phyloP scores from a whole-genome alignment of 2,329 filamentous ascomycete species.

The Cladosporium cucumerinum region DNA sequence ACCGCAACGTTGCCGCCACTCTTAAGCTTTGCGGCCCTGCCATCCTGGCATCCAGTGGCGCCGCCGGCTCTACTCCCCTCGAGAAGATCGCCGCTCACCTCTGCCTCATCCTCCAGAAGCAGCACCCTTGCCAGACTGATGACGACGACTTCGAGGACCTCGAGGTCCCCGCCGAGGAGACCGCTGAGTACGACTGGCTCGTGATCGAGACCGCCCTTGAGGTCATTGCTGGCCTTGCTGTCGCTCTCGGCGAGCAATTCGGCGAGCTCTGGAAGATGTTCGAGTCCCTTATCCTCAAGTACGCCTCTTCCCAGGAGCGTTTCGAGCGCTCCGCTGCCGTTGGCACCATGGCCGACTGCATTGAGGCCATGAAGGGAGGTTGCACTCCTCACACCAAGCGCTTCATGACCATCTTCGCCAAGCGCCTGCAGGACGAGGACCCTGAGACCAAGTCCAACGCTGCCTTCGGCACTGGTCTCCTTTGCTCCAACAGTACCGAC shows the following conservation, averaged over 20 bases:
- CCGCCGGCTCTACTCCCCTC: constrained; percentile 49
- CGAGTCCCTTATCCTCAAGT: constrained; percentile 85
- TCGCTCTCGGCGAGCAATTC: constrained; percentile 77
- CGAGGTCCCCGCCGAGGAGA: constrained; percentile 64
- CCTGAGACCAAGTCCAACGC: constrained; percentile 92
- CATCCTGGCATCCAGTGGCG: constrained; percentile 63
- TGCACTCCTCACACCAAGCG: constrained; percentile 76
- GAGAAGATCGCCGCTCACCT: constrained; percentile 70
- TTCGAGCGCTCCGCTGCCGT: constrained; percentile 87
- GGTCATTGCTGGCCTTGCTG: constrained; percentile 78
- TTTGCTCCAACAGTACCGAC: constrained; percentile 77
- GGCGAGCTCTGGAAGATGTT: constrained; percentile 92
- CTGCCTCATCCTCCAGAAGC: constrained; percentile 77
- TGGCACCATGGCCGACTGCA: constrained; percentile 87
- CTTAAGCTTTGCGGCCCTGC: constrained; percentile 88
- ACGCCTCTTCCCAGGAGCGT: constrained; percentile 78
- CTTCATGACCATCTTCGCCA: constrained; percentile 76
- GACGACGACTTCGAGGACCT: constrained; percentile 77
- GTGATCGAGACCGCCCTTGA: constrained; percentile 93
- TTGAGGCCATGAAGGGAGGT: constrained; percentile 76
- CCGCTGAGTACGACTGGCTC: constrained; percentile 96
- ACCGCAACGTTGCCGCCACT: constrained; percentile 85
- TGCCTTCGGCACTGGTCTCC: constrained; percentile 82
- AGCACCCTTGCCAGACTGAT: constrained; percentile 90
- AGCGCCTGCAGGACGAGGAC: constrained; percentile 86